Evolutionary conservation across 768 basidiomycete species (phyloP), one percentile per base, ranked within the genome.

Genomic region (Dentipellis fragilis): DNA sequence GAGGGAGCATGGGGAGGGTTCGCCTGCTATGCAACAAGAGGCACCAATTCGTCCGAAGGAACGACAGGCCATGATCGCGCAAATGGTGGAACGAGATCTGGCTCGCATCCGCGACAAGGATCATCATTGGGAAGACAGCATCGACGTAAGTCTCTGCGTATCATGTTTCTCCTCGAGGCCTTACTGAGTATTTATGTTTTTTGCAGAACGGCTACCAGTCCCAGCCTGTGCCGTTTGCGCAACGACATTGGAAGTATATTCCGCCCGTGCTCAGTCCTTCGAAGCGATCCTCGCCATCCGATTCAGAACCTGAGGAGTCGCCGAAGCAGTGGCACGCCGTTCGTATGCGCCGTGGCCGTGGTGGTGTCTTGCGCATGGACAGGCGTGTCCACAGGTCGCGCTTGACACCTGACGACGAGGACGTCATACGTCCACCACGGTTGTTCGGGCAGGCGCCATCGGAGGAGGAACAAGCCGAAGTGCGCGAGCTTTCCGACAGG

Each of bases 111-210:
- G 84, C 65, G 87, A 93, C 50, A 68, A 75, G 49, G 88, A 93
- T 63, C 78, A 84, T 50, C 78, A 82, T 51, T 95, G 91, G 85
- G 93, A 95, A 62, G 93, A 97, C 65, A 74, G 77, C 52, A 77
- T 90, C 59, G 93, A 96, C 69, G 88, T 91, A 65, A 66, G 79
- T 69, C 2, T 51, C 54, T n/a, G n/a, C n/a, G n/a, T n/a, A n/a
- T n/a, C n/a, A n/a, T n/a, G 37, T 47, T 21, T 19, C 22, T 38
- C 35, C 49, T 49, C 40, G 14, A 56, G 11, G 42, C 23, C 29
- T 56, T 54, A 42, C 23, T 57, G 57, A 55, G 49, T 53, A 3
- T 17, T 29, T 47, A 48, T 58, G 51, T 3, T 23, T 6, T 49
- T 8, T 37, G 5, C 59, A 90, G 87, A 80, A 80, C 58, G 75